Evolutionary conservation across 2,329 filamentous ascomycete species (phyloP), one percentile per base, ranked within the genome.

Genomic region (Pyrenochaeta sp.): DNA sequence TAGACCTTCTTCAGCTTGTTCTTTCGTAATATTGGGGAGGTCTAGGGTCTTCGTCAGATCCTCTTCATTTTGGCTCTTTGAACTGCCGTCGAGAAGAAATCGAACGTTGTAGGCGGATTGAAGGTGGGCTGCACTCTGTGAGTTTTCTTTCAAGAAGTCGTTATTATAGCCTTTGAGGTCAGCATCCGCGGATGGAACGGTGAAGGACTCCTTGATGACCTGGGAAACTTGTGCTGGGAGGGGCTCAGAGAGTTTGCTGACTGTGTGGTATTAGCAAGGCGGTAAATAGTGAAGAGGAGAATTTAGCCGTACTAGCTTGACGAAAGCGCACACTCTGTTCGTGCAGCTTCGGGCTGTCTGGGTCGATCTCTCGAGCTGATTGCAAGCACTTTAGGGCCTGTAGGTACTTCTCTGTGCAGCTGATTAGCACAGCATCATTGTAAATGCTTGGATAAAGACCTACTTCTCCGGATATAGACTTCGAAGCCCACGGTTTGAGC

Each of bases 401-500:
- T 37, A 96, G 79, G 69, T 90, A 92, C 80, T 97, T 97, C 72
- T 87, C 93, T 94, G 67, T 40, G 76, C 60, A 43, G 45, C 21
- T 35, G 33, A 30, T 54, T 46, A 58, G 42, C 43, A 32, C 18
- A 15, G 17, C 14, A 47, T 43, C 33, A 7, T 18, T 12, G 32
- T 2, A 6, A 15, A 15, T 1, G 17, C 9, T 18, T 6, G 12
- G 10, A 36, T 31, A 17, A 40, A 51, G 29, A 79, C 88, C 82
- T 85, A 96, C 92, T 87, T 80, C 89, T 85, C 70, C 92, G 85
- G 54, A 96, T 82, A 72, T 91, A 93, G 15, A 99, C 89, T 78
- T 98, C 93, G 67, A 97, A 98, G 4, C 92, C 95, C 46, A 89
- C 86, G 61, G 88, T 83, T 77, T 99, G 95, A 18, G 86, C 90